phyloP scores from a whole-genome alignment of 2,329 filamentous ascomycete genomes.

The Diaporthe capsici region DNA sequence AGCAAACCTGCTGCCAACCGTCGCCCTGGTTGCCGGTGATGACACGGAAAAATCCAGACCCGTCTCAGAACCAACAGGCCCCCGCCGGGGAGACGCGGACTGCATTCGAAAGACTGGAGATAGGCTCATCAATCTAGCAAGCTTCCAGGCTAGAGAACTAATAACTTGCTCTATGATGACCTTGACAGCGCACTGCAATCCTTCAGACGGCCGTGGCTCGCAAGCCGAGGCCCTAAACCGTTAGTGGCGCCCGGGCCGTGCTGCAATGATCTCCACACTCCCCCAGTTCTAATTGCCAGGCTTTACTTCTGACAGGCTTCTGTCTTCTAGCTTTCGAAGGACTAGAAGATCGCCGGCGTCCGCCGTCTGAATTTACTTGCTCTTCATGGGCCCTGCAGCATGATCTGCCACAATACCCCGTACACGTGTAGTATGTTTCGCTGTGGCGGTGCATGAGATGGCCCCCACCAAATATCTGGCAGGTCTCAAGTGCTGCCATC shows the following conservation, averaged over 20 bases:
- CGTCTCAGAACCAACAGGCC: neutral
- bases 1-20: neutral
- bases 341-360: neutral
- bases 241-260: constrained; percentile 20
- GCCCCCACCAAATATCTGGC: neutral
- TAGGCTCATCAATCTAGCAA: neutral
- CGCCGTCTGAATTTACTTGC: neutral
- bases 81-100: neutral
- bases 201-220: neutral
- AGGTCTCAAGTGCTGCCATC: neutral
- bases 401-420: neutral
- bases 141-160: neutral
- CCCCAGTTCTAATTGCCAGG: neutral
- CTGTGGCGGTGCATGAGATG: neutral
- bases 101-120: neutral
- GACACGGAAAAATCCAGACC: neutral
- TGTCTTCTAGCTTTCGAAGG: neutral
- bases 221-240: constrained; percentile 23
- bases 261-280: constrained; percentile 1
- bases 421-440: neutral
- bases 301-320: constrained; percentile 17
- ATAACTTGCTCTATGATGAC: constrained; percentile 9
- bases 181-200: neutral
- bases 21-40: neutral
- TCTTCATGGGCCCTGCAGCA: neutral